These are phyloP conservation scores for Eimeria brunetti DNA, from an alignment of 169 alveolate species.

Conservation along the genomic window DNA sequence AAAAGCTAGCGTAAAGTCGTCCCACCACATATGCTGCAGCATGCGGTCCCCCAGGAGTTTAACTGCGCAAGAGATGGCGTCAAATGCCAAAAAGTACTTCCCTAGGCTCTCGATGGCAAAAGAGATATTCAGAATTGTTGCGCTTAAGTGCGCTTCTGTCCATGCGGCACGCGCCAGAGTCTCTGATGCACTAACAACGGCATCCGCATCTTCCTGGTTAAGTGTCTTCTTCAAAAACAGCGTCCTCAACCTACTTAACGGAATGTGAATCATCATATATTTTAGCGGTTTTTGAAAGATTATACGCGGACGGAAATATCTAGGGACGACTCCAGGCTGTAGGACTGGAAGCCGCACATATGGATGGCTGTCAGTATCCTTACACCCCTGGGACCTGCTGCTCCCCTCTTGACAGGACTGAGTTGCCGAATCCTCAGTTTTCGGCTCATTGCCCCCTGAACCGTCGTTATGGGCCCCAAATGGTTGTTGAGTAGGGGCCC, in stretches of 20 bases:
- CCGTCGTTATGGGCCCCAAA: not conserved
- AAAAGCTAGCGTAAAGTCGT: not conserved
- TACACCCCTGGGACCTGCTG: too few species aligned
- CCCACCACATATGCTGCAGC: slow-evolving; percentile 10
- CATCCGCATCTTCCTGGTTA: slow-evolving; percentile 1
- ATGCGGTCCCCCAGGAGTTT: slow-evolving; percentile 1
- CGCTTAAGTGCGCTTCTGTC: not conserved
- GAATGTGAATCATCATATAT: not conserved
- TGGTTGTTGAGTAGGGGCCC: not conserved
- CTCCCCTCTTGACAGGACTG: not conserved
- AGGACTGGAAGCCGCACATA: not conserved
- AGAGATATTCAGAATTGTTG: not conserved
- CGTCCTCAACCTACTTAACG: not conserved
- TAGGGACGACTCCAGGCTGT: not conserved
- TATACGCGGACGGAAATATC: not conserved
- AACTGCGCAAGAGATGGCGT: not conserved
- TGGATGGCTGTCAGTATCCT: not conserved
- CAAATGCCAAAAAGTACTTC: not conserved
- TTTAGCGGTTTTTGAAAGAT: not conserved
- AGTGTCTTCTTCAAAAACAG: not conserved
- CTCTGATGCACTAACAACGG: not conserved
- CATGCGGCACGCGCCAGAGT: not conserved
- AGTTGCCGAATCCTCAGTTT: not conserved
- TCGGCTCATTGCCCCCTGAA: not conserved
- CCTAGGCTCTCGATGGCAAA: not conserved